Conservation (phyloP, 1,284 basidiomycete species). For the Flammula alnicola region DNA sequence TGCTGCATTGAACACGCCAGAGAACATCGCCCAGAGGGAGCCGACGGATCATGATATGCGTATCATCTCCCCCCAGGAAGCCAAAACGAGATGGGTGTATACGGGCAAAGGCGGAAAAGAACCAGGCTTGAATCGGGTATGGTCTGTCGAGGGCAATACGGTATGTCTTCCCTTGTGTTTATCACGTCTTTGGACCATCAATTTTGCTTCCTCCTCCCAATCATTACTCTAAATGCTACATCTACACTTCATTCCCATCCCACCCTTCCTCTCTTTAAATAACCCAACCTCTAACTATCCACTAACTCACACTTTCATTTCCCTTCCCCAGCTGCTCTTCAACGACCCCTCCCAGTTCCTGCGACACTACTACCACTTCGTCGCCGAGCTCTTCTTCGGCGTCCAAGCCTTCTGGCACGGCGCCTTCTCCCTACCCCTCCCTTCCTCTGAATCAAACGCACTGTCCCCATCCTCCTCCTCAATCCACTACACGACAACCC, state of each 20-base stretch:
- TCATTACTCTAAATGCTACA: no score
- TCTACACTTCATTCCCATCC: no score
- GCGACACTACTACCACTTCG: conserved; percentile 83
- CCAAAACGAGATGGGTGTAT: conserved; percentile 63
- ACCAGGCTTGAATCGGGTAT: conserved; percentile 55
- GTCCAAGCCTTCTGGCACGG: conserved; percentile 75
- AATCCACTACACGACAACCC: conserved; percentile 14
- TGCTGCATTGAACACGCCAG: conserved; percentile 56
- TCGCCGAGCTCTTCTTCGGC: conserved; percentile 77
- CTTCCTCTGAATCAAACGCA: conserved; percentile 37
- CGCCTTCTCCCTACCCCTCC: conserved; percentile 36
- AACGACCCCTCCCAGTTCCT: conserved; percentile 77
- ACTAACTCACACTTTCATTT: not conserved
- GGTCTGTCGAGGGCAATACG: conserved; percentile 72
- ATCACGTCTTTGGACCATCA: no score
- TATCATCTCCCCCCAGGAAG: conserved; percentile 60
- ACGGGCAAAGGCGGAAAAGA: conserved; percentile 26
- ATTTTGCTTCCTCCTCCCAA: not conserved
- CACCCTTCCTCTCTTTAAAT: no score
- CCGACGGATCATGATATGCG: conserved; percentile 65
- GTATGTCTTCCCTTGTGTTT: conserved; percentile 41
- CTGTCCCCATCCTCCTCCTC: conserved; percentile 54
- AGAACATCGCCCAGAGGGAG: conserved; percentile 64
- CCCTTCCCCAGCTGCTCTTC: conserved; percentile 52
- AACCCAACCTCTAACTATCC: not conserved